Evolutionary conservation across 2,329 filamentous ascomycete species (phyloP).

Genomic region (Diaporthe humulicola): DNA sequence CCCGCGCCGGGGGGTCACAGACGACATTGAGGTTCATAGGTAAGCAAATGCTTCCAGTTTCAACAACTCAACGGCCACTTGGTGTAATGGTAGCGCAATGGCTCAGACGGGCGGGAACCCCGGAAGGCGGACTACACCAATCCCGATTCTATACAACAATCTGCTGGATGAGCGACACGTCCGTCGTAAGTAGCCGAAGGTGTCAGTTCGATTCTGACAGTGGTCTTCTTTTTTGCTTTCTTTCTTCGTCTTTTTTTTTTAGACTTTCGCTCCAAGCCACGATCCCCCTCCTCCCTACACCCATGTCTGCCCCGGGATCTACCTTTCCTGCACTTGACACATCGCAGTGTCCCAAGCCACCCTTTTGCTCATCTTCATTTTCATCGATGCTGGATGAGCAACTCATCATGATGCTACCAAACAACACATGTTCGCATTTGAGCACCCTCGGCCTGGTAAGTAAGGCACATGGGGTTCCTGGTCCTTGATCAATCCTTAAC

Average conservation of each 20-base stretch:
- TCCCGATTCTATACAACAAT: background rate
- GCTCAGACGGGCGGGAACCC: background rate
- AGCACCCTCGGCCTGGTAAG: too few species aligned
- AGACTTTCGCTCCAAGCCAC: too few species aligned
- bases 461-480: too few species aligned
- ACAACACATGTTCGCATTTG: too few species aligned
- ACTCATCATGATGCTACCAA: too few species aligned
- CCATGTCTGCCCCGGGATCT: too few species aligned
- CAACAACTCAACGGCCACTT: background rate
- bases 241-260: background rate
- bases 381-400: too few species aligned
- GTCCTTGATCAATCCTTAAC: too few species aligned
- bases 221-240: background rate
- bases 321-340: too few species aligned
- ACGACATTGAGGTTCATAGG: background rate
- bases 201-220: constrained; percentile 10
- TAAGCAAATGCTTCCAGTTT: background rate
- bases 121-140: background rate
- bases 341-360: too few species aligned
- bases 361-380: too few species aligned
- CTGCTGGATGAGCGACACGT: background rate
- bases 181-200: background rate
- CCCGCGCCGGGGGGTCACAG: background rate
- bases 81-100: constrained; percentile 5
- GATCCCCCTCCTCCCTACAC: too few species aligned